Evolutionary conservation across 805 yeast genomes (phyloP).

Genomic region (Candida methanosorbosa): DNA sequence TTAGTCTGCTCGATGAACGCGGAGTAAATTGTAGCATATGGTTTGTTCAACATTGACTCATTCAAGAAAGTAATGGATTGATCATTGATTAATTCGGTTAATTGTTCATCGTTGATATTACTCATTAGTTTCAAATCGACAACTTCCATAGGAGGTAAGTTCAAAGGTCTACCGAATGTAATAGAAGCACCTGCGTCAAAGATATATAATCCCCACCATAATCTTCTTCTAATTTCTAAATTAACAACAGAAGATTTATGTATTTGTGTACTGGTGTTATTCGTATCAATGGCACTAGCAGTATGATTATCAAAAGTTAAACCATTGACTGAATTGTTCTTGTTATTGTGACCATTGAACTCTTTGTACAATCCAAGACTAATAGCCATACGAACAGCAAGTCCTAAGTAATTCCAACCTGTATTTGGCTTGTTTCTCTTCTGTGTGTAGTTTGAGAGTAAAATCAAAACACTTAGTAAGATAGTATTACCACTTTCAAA

Average conservation of each 20-base stretch:
- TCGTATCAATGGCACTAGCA: too few species aligned
- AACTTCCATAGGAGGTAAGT: conserved; percentile 36
- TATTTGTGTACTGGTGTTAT: conserved; percentile 1
- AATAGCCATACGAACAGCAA: conserved; percentile 58
- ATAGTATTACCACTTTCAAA: conserved; percentile 54
- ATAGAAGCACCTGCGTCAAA: conserved; percentile 58
- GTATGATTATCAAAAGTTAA: too few species aligned
- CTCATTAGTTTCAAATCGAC: conserved; percentile 43
- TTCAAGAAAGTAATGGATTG: conserved; percentile 6
- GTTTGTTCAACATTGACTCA: conserved; percentile 16
- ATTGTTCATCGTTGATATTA: conserved; percentile 38
- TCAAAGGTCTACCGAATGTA: conserved; percentile 57
- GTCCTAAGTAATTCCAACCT: conserved; percentile 60
- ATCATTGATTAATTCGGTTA: conserved; percentile 19
- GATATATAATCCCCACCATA: conserved; percentile 63
- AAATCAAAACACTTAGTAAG: conserved; percentile 41
- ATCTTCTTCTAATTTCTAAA: conserved; percentile 47
- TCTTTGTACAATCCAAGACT: conserved; percentile 57
- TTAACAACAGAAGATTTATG: conserved; percentile 30
- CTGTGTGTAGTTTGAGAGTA: conserved; percentile 53
- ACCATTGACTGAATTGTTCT: conserved; percentile 8
- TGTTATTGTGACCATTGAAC: conserved; percentile 23
- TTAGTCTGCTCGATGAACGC: conserved; percentile 49
- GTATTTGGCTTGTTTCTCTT: conserved; percentile 60
- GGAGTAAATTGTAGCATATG: conserved; percentile 47